phyloP scores from a whole-genome alignment of 768 basidiomycete species.

The Dioszegia crocea region DNA sequence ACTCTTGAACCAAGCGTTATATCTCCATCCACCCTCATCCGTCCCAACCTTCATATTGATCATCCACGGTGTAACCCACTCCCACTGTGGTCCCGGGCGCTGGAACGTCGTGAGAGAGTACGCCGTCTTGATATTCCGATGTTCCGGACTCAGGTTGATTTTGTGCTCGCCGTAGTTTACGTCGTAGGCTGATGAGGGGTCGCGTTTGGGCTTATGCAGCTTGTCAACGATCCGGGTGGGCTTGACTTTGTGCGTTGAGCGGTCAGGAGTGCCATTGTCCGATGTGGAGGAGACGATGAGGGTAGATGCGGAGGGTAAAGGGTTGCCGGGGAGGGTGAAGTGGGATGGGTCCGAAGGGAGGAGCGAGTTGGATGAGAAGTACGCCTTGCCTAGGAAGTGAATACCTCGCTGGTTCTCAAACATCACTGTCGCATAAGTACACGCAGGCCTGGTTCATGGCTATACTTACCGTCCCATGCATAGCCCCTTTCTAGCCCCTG shows the following conservation, averaged over 20 bases:
- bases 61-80: constrained; percentile 43
- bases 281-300: constrained; percentile 6
- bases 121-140: constrained; percentile 29
- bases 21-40: constrained; percentile 44
- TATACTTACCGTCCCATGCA: constrained; percentile 43
- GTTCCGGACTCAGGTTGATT: not conserved
- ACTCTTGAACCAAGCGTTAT: constrained; percentile 41
- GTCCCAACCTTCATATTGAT: constrained; percentile 42
- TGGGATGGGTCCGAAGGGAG: constrained; percentile 40
- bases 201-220: not conserved
- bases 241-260: not conserved
- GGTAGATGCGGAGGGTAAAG: constrained; percentile 31
- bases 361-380: constrained; percentile 33
- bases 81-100: constrained; percentile 37
- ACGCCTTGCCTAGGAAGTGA: constrained; percentile 37
- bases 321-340: constrained; percentile 29
- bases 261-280: not conserved
- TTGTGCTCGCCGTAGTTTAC: constrained; percentile 5
- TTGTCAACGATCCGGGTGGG: not conserved
- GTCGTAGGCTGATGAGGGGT: too few species aligned
- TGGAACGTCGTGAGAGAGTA: constrained; percentile 40
- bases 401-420: constrained; percentile 46
- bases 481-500: constrained; percentile 21
- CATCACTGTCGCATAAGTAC: constrained; percentile 22
- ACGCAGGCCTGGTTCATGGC: not conserved